Evolutionary conservation across 768 basidiomycete species (phyloP), one percentile per base, ranked within the genome.

Genomic region (Favolaschia claudopus): DNA sequence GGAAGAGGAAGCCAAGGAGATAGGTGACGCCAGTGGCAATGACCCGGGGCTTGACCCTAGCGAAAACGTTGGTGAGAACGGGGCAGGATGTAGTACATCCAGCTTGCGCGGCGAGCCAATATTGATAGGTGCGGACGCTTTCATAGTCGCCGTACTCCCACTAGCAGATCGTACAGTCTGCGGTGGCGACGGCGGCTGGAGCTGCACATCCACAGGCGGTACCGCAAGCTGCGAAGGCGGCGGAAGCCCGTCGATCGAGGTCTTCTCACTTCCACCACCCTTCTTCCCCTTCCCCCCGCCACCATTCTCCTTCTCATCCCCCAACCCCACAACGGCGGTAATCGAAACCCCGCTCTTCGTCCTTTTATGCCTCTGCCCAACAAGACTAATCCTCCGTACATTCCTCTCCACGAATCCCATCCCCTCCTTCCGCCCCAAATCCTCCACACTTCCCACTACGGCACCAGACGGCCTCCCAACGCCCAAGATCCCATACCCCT

Each of bases 341-440:
- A 77, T 33, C 19, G 76, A 75, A 19, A 73, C 73, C 1, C 79
- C 79, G 20, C 86, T 88, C 72, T 85, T 86, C 37, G 78, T 80
- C 34, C 83, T 81, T 64, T 83, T 88, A 69, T 90, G 88, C 62
- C 78, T 77, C 64, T 64, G 56, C 19, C 83, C 76, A 7, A 81
- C 82, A 2, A 90, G 76, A 54, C 86, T 89, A 38, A 91, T 85
- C 44, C 84, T 76, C 37, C 89, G 80, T 19, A 90, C 82, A 15
- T 83, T 83, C 10, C 85, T 52, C 54, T 64, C 84, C 79, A 89
- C 84, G 66, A 91, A 82, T 2, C 74, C 58, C 58, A 87, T 58
- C 53, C 76, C 69, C 67, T 77, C 70, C 10, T 62, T 63, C 20
- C 59, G 62, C 60, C 39, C 62, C 24, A 58, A 50, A 36, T 49